Evolutionary conservation across 2,329 filamentous ascomycete genomes (phyloP).

Genomic region (Pseudocercospora pini-densiflorae): DNA sequence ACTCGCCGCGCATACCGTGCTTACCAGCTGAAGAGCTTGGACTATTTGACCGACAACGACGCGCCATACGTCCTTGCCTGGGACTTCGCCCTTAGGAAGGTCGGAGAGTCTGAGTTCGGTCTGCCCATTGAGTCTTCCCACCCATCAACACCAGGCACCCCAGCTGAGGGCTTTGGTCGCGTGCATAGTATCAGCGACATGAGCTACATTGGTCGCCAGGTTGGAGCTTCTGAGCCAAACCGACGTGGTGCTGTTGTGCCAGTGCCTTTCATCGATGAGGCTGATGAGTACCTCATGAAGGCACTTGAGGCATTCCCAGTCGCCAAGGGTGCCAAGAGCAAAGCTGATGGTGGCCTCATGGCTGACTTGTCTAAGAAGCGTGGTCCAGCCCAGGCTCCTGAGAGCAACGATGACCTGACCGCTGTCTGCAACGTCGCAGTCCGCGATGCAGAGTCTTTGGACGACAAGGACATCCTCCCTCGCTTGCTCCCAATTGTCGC

Average conservation of each 20-base stretch:
- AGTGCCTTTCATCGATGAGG: conserved; percentile 91
- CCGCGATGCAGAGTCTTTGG: conserved; percentile 80
- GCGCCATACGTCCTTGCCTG: conserved; percentile 82
- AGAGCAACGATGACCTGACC: conserved; percentile 69
- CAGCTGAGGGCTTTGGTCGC: conserved; percentile 70
- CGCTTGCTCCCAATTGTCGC: conserved; percentile 78
- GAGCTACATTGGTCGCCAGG: conserved; percentile 79
- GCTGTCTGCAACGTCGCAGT: conserved; percentile 93
- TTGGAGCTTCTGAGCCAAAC: conserved; percentile 69
- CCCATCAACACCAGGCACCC: conserved; percentile 72
- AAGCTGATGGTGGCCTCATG: conserved; percentile 60
- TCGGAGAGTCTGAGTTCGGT: conserved; percentile 88
- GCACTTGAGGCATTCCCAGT: conserved; percentile 81
- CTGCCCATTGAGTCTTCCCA: conserved; percentile 77
- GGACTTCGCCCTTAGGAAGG: conserved; percentile 95
- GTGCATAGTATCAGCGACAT: conserved; percentile 97
- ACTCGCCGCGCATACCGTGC: conserved; percentile 95
- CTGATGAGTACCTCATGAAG: conserved; percentile 81
- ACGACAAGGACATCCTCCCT: conserved; percentile 78
- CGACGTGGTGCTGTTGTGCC: conserved; percentile 95
- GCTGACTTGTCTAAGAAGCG: conserved; percentile 77
- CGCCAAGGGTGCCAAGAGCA: conserved; percentile 45
- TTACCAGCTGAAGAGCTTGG: conserved; percentile 85
- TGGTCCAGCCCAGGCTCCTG: conserved; percentile 47
- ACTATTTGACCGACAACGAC: conserved; percentile 81